These are phyloP conservation scores for Clavispora asparagi DNA, from an alignment of 805 yeast species.

Conservation along the genomic window DNA sequence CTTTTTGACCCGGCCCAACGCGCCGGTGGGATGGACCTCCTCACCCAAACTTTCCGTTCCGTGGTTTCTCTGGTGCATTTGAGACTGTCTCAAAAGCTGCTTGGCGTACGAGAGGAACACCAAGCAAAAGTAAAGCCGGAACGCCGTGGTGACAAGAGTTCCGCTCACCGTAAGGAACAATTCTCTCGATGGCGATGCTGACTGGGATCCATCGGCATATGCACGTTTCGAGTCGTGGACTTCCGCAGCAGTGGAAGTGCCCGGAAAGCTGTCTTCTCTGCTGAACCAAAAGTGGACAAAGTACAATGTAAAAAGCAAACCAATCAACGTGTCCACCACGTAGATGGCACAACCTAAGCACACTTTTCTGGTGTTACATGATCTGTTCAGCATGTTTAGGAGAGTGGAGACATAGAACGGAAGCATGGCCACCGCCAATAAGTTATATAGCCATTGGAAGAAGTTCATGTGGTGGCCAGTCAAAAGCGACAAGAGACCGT, in stretches of 20 bases:
- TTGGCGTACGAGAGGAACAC: slow-evolving; percentile 57
- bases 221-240: not conserved
- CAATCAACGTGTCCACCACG: slow-evolving; percentile 60
- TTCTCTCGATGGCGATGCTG: slow-evolving; percentile 56
- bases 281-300: slow-evolving; percentile 76
- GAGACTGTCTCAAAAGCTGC: slow-evolving; percentile 42
- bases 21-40: slow-evolving; percentile 17
- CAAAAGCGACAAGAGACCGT: slow-evolving; percentile 78
- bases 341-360: slow-evolving; percentile 63
- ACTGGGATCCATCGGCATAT: slow-evolving; percentile 35
- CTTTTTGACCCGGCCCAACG: slow-evolving; percentile 17
- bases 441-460: slow-evolving; percentile 77
- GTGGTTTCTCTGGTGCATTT: slow-evolving; percentile 18
- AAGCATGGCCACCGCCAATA: slow-evolving; percentile 56
- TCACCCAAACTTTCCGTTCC: slow-evolving; percentile 22
- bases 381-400: slow-evolving; percentile 26
- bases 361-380: slow-evolving; percentile 54
- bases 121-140: slow-evolving; percentile 57
- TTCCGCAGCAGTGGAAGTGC: slow-evolving; percentile 6
- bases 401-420: slow-evolving; percentile 65
- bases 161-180: slow-evolving; percentile 51
- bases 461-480: slow-evolving; percentile 85
- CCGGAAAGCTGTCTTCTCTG: slow-evolving; percentile 34
- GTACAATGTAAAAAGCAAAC: slow-evolving; percentile 64
- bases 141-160: slow-evolving; percentile 41